phyloP scores from a whole-genome alignment of 192 early-diverging fungal genomes.

The Coemansia biformis region DNA sequence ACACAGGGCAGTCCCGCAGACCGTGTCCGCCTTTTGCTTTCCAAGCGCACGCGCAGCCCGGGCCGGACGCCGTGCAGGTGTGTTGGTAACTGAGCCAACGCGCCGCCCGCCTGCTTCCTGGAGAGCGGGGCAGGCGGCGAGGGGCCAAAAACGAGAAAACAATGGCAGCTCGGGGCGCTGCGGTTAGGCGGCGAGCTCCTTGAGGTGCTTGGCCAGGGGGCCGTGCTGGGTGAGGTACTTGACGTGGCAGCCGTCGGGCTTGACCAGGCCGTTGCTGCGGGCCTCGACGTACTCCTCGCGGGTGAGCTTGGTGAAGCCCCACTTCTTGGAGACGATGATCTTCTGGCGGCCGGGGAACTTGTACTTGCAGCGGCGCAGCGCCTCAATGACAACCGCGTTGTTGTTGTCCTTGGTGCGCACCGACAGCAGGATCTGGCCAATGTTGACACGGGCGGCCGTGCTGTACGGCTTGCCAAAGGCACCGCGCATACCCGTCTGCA shows the following conservation, averaged over 20 bases:
- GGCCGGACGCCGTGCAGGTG: too few species aligned
- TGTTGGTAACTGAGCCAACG: too few species aligned
- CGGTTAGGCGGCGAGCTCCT: constrained; percentile 24
- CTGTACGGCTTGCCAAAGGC: constrained; percentile 97
- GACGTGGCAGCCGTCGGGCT: constrained; percentile 90
- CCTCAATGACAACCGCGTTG: constrained; percentile 89
- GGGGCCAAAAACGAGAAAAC: neutral
- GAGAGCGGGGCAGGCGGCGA: neutral
- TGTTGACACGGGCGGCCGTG: constrained; percentile 93
- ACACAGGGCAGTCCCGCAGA: too few species aligned
- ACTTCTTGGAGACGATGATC: constrained; percentile 99
- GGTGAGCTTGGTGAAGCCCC: constrained; percentile 98
- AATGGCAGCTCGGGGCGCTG: too few species aligned
- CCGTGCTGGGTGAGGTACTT: constrained; percentile 83
- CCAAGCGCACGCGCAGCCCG: too few species aligned
- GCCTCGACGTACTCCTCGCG: constrained; percentile 82
- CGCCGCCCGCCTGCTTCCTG: too few species aligned
- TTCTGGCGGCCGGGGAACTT: constrained; percentile 99
- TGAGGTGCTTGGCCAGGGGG: constrained; percentile 57
- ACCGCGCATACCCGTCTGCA: constrained; percentile 99
- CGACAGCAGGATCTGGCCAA: constrained; percentile 96
- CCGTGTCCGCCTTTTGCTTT: constrained; percentile 6
- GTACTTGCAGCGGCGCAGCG: constrained; percentile 93
- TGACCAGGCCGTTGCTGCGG: constrained; percentile 69
- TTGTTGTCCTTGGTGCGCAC: constrained; percentile 92